Evolutionary conservation across 192 early-diverging fungal genomes (phyloP).

Genomic region (Entophlyctis luteolus): DNA sequence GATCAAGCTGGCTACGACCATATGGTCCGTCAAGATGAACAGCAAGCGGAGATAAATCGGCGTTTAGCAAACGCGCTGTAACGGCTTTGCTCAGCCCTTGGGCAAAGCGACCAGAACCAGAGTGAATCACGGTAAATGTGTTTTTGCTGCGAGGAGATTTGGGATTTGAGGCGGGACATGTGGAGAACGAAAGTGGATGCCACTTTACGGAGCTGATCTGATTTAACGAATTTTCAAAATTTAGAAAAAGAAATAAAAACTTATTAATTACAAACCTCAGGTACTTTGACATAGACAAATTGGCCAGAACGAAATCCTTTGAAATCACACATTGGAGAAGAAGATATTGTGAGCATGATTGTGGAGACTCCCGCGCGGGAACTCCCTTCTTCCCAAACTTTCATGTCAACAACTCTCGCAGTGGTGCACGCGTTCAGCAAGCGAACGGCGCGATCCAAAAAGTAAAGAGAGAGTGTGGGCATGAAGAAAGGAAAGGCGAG

Average conservation of each 20-base stretch:
- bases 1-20: neutral
- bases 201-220: slow-evolving; percentile 3
- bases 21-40: slow-evolving; percentile 14
- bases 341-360: slow-evolving; percentile 3
- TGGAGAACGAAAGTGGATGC: slow-evolving; percentile 16
- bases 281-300: slow-evolving; percentile 12
- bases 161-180: neutral
- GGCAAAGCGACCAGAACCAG: slow-evolving; percentile 1
- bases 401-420: neutral
- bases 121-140: neutral
- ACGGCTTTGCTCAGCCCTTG: neutral
- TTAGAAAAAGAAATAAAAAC: neutral
- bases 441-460: slow-evolving; percentile 1
- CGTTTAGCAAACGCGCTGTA: neutral
- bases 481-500: neutral
- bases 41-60: neutral
- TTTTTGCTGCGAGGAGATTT: neutral
- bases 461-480: neutral
- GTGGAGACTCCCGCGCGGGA: neutral
- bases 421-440: neutral
- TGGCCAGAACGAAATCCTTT: slow-evolving; percentile 10
- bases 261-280: neutral
- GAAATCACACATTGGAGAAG: slow-evolving; percentile 1
- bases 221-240: neutral
- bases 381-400: neutral